These are phyloP conservation scores for Penicillium samsonianum DNA, from an alignment of 495 filamentous ascomycete species.

Conservation along the genomic window DNA sequence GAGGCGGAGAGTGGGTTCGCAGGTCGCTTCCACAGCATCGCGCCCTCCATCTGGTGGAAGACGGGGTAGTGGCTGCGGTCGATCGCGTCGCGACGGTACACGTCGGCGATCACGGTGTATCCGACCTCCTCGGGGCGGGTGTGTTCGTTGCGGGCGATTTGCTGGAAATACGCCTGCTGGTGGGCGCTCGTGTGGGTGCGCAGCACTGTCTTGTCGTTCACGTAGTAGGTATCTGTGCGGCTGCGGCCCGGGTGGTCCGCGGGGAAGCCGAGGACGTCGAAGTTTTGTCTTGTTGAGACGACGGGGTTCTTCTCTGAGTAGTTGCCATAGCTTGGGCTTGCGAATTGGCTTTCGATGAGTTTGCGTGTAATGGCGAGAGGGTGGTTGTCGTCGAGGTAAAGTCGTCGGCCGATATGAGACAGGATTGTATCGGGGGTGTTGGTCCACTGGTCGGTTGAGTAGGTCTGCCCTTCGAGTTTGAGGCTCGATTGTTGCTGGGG, in stretches of 20 bases:
- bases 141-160: conserved; percentile 43
- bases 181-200: conserved; percentile 94
- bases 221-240: conserved; percentile 91
- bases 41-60: conserved; percentile 99
- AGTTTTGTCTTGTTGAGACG: conserved; percentile 86
- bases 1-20: conserved; percentile 55
- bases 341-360: conserved; percentile 89
- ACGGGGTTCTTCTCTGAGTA: conserved; percentile 80
- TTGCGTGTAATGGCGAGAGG: conserved; percentile 87
- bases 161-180: conserved; percentile 81
- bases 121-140: conserved; percentile 67
- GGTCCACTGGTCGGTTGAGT: conserved; percentile 77
- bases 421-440: conserved; percentile 79
- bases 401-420: conserved; percentile 65
- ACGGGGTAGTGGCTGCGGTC: conserved; percentile 94
- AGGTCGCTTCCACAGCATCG: conserved; percentile 82
- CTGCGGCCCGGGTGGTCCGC: conserved; percentile 85
- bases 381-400: conserved; percentile 87
- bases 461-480: conserved; percentile 61
- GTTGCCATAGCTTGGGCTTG: conserved; percentile 66
- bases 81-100: conserved; percentile 93
- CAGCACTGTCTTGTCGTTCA: conserved; percentile 80
- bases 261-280: conserved; percentile 91
- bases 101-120: conserved; percentile 91
- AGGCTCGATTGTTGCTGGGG: conserved; percentile 28